Conservation (phyloP, 192 early-diverging fungal species). For the Rhizophlyctis rosea region DNA sequence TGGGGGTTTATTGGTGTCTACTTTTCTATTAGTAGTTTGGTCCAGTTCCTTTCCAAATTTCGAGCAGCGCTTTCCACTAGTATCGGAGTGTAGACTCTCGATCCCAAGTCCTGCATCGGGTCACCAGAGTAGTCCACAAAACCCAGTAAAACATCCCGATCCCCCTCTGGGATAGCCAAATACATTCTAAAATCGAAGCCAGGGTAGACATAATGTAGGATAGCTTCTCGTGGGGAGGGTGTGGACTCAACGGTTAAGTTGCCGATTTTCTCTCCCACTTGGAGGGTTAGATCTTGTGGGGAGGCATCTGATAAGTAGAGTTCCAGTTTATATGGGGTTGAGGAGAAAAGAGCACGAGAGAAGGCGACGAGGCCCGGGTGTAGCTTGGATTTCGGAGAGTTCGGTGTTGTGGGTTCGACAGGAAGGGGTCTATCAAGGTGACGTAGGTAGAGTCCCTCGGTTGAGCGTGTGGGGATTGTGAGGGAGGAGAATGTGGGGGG, state of each 20-base stretch:
- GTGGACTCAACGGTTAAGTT: not conserved
- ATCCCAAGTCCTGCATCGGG: not conserved
- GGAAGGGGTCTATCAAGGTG: not conserved
- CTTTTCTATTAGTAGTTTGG: too few species aligned
- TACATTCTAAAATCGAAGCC: not conserved
- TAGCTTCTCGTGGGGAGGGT: not conserved
- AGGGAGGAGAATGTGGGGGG: not conserved
- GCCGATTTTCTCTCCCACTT: not conserved
- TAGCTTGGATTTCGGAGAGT: not conserved
- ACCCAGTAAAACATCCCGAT: not conserved
- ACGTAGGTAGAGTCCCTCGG: not conserved
- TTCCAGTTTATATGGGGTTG: not conserved
- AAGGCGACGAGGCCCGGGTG: not conserved
- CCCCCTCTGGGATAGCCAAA: not conserved
- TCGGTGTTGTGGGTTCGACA: not conserved
- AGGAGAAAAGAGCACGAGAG: not conserved
- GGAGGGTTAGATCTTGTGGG: not conserved
- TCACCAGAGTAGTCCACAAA: not conserved
- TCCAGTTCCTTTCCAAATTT: not conserved
- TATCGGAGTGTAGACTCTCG: not conserved
- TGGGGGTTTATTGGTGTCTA: too few species aligned
- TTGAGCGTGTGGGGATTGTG: not conserved
- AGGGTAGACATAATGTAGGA: not conserved
- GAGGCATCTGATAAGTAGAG: not conserved
- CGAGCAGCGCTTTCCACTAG: not conserved